Percentiles rank a stretch among this genome's conserved stretches.
phyloP scores from a whole-genome alignment of 768 basidiomycete species.

The Megacollybia marginata region DNA sequence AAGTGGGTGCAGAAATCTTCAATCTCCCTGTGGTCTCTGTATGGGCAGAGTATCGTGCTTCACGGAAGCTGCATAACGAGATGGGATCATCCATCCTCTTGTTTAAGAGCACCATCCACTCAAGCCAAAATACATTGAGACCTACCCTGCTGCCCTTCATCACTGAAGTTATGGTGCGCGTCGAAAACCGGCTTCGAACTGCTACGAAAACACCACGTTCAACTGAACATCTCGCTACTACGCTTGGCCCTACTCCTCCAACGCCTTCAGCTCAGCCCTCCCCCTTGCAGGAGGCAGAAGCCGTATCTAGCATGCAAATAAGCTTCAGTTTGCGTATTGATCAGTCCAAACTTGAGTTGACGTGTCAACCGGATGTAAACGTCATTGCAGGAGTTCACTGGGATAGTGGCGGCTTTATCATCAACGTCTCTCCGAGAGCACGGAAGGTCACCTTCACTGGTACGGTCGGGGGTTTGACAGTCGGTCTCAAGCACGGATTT shows the following conservation, averaged over 20 bases:
- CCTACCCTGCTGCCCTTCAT: constrained; percentile 84
- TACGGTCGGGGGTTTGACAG: constrained; percentile 72
- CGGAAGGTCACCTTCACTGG: constrained; percentile 70
- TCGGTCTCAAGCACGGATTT: constrained; percentile 80
- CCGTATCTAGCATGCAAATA: constrained; percentile 54
- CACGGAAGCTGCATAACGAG: constrained; percentile 35
- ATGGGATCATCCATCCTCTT: constrained; percentile 55
- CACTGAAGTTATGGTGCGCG: constrained; percentile 59
- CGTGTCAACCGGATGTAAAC: constrained; percentile 87
- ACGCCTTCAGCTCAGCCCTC: background rate
- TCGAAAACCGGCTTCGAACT: constrained; percentile 66
- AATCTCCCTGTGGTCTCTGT: constrained; percentile 72
- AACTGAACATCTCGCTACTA: background rate
- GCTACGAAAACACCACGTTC: constrained; percentile 23
- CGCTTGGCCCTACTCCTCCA: background rate
- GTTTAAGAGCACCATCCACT: constrained; percentile 85
- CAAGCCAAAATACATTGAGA: constrained; percentile 77
- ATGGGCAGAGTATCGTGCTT: constrained; percentile 75
- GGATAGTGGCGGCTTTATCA: constrained; percentile 89
- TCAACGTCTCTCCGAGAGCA: constrained; percentile 70
- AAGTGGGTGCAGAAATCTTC: constrained; percentile 55
- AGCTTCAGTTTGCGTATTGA: constrained; percentile 90
- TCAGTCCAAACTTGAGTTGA: constrained; percentile 77
- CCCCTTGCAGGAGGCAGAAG: constrained; percentile 10
- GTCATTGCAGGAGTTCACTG: constrained; percentile 86